Evolutionary conservation across 306 rosid species (phyloP), one percentile per base, ranked within the genome.

Genomic region (Betula pendula): DNA sequence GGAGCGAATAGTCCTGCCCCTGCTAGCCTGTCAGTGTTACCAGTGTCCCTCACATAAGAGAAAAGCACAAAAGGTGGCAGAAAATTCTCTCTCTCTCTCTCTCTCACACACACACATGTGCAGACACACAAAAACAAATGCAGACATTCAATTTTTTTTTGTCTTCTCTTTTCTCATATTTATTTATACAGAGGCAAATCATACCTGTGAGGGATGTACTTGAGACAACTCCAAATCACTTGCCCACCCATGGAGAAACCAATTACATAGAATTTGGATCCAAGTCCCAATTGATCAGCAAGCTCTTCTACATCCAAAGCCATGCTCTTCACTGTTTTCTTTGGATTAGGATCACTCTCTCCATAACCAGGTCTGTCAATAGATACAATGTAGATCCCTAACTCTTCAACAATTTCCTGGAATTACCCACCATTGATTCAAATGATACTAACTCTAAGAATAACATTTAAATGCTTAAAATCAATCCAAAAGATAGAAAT

Each of bases 311-410:
- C 76, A 87, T 95, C 97, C 60, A 79, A 55, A 69, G 97, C 97
- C 58, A 86, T 70, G 85, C 92, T 87, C 84, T 95, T 90, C 40
- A 55, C 75, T 1, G 93, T 88, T 67, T 89, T 82, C 71, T 89
- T 84, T 58, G 97, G 98, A 88, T 94, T 86, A 10, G 96, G 98
- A 80, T 92, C 97, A 45, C 98, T 94, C 81, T 94, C 98, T 59
- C 97, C 97, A 79, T 95, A 90, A 71, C 98, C 98, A 77, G 97
- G 93, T 80, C 90, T 92, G 79, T 95, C 99, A 42, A 89, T 88
- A 49, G 99, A 83, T 65, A 92, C 83, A 58, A 83, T 13, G 63
- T 92, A 92, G 85, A 89, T 2, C 56, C 97, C 90, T 70, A 87
- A 81, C 8, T 83, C 84, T 84, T 95, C 84, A 58, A 81, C 73